These are phyloP conservation scores for Spiromastix sp. DNA, from an alignment of 2,329 filamentous ascomycete species.

Conservation along the genomic window DNA sequence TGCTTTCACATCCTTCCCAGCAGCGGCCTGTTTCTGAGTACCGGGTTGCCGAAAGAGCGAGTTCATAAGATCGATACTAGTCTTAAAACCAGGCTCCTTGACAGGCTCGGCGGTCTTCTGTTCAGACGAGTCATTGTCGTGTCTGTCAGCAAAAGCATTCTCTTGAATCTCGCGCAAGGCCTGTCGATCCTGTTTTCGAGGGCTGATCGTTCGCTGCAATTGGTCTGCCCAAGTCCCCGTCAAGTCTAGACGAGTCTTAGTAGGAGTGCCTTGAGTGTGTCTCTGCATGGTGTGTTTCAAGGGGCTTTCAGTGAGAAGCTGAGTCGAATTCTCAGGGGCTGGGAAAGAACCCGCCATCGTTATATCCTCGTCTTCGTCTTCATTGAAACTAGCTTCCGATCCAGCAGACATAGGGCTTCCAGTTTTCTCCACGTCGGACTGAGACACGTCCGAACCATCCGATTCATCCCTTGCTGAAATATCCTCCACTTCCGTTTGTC, in stretches of 20 bases:
- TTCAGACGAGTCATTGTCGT: constrained; percentile 26
- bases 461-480: constrained; percentile 93
- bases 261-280: constrained; percentile 33
- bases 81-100: constrained; percentile 57
- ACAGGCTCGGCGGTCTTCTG: constrained; percentile 14
- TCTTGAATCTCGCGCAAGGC: constrained; percentile 57
- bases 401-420: constrained; percentile 20
- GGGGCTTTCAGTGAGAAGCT: constrained; percentile 41
- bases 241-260: constrained; percentile 43
- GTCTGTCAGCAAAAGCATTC: constrained; percentile 43
- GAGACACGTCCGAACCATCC: constrained; percentile 64
- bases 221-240: constrained; percentile 90
- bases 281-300: constrained; percentile 13
- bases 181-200: constrained; percentile 78
- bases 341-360: constrained; percentile 66
- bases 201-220: constrained; percentile 86
- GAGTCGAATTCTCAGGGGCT: constrained; percentile 67
- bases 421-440: constrained; percentile 8
- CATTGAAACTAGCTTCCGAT: constrained; percentile 52
- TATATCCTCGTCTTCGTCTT: constrained; percentile 62
- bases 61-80: constrained; percentile 92
- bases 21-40: constrained; percentile 43
- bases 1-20: constrained; percentile 46
- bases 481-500: constrained; percentile 40
- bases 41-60: constrained; percentile 69